These are phyloP conservation scores for Trametes coccinea DNA, from an alignment of 768 basidiomycete genomes.

Conservation along the genomic window DNA sequence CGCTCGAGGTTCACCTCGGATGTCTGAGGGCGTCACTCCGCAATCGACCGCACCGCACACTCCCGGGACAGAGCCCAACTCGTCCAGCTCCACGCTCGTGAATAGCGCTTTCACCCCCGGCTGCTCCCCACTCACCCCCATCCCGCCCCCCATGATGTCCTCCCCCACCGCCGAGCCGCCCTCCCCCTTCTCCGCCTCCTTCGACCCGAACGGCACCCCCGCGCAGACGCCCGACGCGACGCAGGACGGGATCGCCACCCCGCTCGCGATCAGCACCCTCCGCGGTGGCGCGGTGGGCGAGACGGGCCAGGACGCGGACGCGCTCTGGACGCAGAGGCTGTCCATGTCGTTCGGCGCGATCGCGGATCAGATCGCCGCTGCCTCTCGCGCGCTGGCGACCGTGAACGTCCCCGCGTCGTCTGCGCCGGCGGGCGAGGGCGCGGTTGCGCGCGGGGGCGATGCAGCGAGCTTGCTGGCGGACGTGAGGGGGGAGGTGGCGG, in stretches of 20 bases:
- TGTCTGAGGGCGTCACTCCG: not conserved
- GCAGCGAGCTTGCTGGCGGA: constrained; percentile 1
- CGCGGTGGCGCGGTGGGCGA: not conserved
- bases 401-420: constrained; percentile 18
- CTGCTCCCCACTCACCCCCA: not conserved
- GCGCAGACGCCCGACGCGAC: constrained; percentile 8
- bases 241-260: not conserved
- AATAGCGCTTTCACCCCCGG: constrained; percentile 3
- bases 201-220: constrained; percentile 25
- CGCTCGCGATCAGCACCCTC: not conserved
- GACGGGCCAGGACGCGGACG: not conserved
- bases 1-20: not conserved
- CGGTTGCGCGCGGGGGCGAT: not conserved
- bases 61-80: constrained; percentile 29
- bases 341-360: constrained; percentile 41
- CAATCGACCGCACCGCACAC: constrained; percentile 2
- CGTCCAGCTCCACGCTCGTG: constrained; percentile 26
- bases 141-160: not conserved
- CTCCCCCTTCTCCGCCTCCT: constrained; percentile 26
- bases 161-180: constrained; percentile 4
- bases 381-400: constrained; percentile 40
- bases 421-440: too few relatives aligned
- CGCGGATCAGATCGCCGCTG: constrained; percentile 42
- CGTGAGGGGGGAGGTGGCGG: constrained; percentile 16
- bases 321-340: constrained; percentile 36